Percentiles rank a stretch among this genome's conserved stretches.
Conservation (phyloP, 1,139 yeast genomes). For the Martiniozyma asiatica region DNA sequence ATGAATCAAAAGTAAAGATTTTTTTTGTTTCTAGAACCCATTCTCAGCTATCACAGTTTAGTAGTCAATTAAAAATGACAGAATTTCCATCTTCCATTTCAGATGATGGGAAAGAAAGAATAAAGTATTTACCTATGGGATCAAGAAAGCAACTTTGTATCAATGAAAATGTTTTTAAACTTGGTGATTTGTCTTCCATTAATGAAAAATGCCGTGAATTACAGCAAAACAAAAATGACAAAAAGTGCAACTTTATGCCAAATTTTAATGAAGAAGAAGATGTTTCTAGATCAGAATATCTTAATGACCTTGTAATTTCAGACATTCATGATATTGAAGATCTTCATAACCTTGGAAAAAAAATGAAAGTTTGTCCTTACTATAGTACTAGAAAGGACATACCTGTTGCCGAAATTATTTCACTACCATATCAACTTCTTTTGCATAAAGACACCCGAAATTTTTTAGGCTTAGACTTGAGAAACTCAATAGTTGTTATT, state of each 20-base stretch:
- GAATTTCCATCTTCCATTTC: slow-evolving; percentile 50
- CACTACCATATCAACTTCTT: slow-evolving; percentile 78
- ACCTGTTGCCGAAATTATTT: slow-evolving; percentile 55
- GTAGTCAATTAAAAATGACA: slow-evolving; percentile 58
- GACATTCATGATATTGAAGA: slow-evolving; percentile 78
- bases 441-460: slow-evolving; percentile 54
- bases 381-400: slow-evolving; percentile 56
- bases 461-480: slow-evolving; percentile 45
- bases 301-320: slow-evolving; percentile 50
- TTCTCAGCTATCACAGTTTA: slow-evolving; percentile 76
- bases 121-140: slow-evolving; percentile 58
- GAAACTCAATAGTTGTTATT: slow-evolving; percentile 59
- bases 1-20: slow-evolving; percentile 37
- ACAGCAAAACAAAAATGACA: slow-evolving; percentile 28
- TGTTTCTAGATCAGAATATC: slow-evolving; percentile 28
- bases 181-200: slow-evolving; percentile 40
- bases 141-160: slow-evolving; percentile 83
- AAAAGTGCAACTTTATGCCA: slow-evolving; percentile 41
- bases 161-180: slow-evolving; percentile 40
- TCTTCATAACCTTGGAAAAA: slow-evolving; percentile 46
- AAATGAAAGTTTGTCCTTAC: slow-evolving; percentile 64
- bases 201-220: slow-evolving; percentile 78
- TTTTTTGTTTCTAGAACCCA: slow-evolving; percentile 81
- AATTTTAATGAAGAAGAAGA: slow-evolving; percentile 26
- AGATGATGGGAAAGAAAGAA: slow-evolving; percentile 29